A percentile compares a stretch with the other conserved stretches of the same genome.
phyloP scores from a whole-genome alignment of 257 asterid genomes.

The Lycium barbarum region DNA sequence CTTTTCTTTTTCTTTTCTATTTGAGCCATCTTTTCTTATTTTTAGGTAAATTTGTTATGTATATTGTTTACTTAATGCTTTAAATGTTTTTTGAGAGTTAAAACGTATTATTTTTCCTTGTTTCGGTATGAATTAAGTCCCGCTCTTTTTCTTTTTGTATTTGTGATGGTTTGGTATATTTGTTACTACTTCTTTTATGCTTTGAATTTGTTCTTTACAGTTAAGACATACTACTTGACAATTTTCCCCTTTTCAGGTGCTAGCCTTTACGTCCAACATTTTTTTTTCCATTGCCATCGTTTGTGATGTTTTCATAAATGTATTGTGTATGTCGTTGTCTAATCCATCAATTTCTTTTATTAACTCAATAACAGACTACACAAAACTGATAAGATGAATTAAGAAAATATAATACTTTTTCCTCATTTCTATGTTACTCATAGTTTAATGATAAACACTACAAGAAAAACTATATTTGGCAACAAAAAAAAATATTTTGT shows the following conservation, averaged over 20 bases:
- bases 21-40: background rate
- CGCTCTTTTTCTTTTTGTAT: background rate
- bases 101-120: background rate
- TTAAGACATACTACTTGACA: background rate
- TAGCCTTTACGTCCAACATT: background rate
- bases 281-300: background rate
- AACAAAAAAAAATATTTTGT: too few species aligned
- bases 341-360: background rate
- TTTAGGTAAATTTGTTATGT: background rate
- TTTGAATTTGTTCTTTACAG: background rate
- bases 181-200: background rate
- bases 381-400: background rate
- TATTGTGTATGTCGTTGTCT: background rate
- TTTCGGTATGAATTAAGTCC: background rate
- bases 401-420: background rate
- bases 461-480: too few species aligned
- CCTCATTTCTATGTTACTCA: background rate
- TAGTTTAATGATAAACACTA: background rate
- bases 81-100: background rate
- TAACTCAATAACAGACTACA: background rate
- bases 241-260: background rate
- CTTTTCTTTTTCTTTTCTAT: background rate
- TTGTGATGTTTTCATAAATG: background rate
- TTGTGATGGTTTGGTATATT: background rate
- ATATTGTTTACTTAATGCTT: background rate